Base-by-base conservation (phyloP, 164 flowering plant genomes). In the Sedum album region DNA sequence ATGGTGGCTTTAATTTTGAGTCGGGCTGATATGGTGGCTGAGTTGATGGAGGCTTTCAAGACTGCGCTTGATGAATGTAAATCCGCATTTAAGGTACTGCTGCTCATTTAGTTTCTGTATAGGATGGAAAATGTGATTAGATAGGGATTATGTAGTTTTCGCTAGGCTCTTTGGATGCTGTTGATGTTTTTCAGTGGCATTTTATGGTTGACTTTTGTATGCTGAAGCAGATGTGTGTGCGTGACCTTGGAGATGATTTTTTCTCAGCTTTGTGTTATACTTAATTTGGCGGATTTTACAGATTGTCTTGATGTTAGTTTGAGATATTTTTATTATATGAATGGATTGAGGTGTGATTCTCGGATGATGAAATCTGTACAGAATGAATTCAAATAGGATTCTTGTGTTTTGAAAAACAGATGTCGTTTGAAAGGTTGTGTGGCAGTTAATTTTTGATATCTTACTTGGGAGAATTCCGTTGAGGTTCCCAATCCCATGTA, bases 1-100 rank as follows among this genome's bases (percentile, higher is more conserved):
- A 76, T 85, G 30, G 99, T 94, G 62, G 78, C 89, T 15, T 73
- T 94, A 84, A 70, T 91, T 42, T 71, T 91, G 80, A 81, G 82
- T 72, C 88, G 92, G 51, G 53, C 73, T 14, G 91, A 91, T 60
- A 85, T 76, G 82, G 90, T 87, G 11, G 66, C 72, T 30, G 18
- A 73, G 4, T 83, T 94, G 4, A 77, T 77, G 38, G 97, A 91
- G 9, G 80, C 80, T 48, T 86, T 91, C 68, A 73, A 69, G 73
- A 79, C 79, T 66, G 79, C 86, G 10, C 86, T 94, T 39, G 93
- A 88, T 31, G 96, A 86, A 36, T 68, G 83, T 80, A 85, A 73
- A 67, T 76, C 80, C 15, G 73, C 71, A 62, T 89, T 85, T 69
- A 88, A 77, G 93, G 97, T 87, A 86, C 25, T 2, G 14, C 31